Evolutionary conservation across 2,329 filamentous ascomycete species (phyloP).

Genomic region (Alternaria solani): DNA sequence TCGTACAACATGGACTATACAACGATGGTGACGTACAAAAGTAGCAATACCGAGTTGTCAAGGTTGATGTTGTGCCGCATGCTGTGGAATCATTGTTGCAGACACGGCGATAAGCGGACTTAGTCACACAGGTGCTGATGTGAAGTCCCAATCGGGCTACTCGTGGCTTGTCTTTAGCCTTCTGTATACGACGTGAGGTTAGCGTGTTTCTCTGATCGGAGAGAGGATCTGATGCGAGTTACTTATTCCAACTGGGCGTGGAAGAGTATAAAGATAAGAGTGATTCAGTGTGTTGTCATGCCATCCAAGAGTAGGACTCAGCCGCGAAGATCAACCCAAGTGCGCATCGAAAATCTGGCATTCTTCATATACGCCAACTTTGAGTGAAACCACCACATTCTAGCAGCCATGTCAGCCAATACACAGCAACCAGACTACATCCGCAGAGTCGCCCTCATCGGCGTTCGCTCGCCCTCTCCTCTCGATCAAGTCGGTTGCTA

Average conservation of each 20-base stretch:
- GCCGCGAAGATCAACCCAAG: rapidly evolving
- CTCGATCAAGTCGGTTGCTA: rapidly evolving
- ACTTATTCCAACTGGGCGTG: no score
- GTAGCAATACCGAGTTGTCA: no score
- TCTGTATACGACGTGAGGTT: slow-evolving; percentile 1
- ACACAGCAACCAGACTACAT: background rate
- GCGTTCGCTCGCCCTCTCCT: background rate
- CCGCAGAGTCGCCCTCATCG: background rate
- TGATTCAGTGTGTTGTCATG: rapidly evolving
- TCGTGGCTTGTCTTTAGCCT: background rate
- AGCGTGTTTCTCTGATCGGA: background rate
- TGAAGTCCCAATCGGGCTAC: no score
- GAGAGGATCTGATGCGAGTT: rapidly evolving
- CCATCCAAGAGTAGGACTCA: background rate
- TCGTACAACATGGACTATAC: no score
- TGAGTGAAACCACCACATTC: rapidly evolving
- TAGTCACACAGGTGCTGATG: background rate
- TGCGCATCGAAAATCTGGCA: background rate
- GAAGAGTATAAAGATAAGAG: background rate
- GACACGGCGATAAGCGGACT: background rate
- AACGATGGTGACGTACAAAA: no score
- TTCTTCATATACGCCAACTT: background rate
- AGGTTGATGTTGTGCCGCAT: no score
- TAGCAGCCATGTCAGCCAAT: background rate
- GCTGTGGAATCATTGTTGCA: background rate